These are phyloP conservation scores for Crepidotus variabilis DNA, from an alignment of 768 basidiomycete genomes.

Conservation along the genomic window DNA sequence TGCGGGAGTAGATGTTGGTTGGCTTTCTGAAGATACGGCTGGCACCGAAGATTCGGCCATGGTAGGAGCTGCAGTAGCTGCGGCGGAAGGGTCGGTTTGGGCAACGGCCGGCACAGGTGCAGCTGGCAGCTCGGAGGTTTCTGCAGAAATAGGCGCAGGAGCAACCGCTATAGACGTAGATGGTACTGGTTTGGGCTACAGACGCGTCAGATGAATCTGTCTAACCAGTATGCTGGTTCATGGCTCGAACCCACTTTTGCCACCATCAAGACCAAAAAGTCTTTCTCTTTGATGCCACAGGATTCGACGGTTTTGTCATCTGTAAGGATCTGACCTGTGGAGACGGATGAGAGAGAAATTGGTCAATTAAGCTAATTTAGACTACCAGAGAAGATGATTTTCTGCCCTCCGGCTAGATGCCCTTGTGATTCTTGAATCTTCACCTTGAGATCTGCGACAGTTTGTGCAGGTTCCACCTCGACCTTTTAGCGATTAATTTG, in stretches of 20 bases:
- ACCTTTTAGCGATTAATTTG: slow-evolving; percentile 37
- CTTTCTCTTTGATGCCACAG: slow-evolving; percentile 95
- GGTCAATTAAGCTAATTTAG: background rate
- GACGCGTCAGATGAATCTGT: slow-evolving; percentile 1
- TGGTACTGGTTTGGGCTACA: slow-evolving; percentile 52
- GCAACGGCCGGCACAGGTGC: too few species aligned
- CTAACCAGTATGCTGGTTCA: background rate
- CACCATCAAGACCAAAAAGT: slow-evolving; percentile 99
- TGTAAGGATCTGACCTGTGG: slow-evolving; percentile 81
- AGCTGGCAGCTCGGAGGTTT: too few species aligned
- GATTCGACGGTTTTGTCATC: slow-evolving; percentile 88
- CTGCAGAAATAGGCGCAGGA: slow-evolving; percentile 29
- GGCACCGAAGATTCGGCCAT: slow-evolving; percentile 28
- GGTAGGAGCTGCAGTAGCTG: slow-evolving; percentile 21
- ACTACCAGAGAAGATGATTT: slow-evolving; percentile 91
- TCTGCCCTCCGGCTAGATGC: slow-evolving; percentile 73
- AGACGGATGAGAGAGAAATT: slow-evolving; percentile 4
- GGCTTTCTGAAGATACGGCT: slow-evolving; percentile 29
- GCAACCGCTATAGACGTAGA: slow-evolving; percentile 24
- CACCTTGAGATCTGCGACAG: slow-evolving; percentile 74
- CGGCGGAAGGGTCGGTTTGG: too few species aligned
- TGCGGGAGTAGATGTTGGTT: slow-evolving; percentile 31
- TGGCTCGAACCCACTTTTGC: slow-evolving; percentile 63
- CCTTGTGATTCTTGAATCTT: slow-evolving; percentile 79
- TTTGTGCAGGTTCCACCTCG: slow-evolving; percentile 74